Evolutionary conservation across 371 early-diverging fungal species (phyloP), one percentile per base, ranked within the genome.

Genomic region (Saksenaea vasiformis): DNA sequence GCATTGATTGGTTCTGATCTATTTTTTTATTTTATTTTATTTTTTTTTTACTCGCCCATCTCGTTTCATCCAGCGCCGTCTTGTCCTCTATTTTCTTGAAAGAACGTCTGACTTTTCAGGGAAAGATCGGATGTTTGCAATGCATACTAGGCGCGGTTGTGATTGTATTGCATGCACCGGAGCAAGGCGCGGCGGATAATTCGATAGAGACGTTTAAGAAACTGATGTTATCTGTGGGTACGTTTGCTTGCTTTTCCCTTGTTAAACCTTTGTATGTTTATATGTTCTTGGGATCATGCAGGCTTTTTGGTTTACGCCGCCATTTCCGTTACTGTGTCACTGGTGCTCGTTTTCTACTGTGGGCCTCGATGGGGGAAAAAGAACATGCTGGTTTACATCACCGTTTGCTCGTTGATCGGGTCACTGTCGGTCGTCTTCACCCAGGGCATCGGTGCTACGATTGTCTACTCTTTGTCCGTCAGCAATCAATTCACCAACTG

Each of bases 361-460:
- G 95, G 89, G 9, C 95, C 96, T 39, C 79, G 80, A 60, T 91
- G 90, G 74, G 98, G 98, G 36, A 90, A 90, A 67, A 79, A 74
- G 47, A 92, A 91, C 75, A 88, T 94, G 81, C 62, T 95, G 2
- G 90, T 95, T 0, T 97, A 95, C 63, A 86, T 97, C 56, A 72
- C 85, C 9, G 85, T 95, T 31, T 93, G 94, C 67, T 94, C 96
- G 0, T 68, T 95, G 26, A 90, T 92, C 43, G 98, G 96, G 13
- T 95, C 89, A 19, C 81, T 98, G 37, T 94, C 96, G 0, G 97
- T 98, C 3, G 93, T 95, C 9, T 93, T 93, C 7, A 92, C 91
- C 19, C 96, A 97, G 78, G 95, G 93, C 1, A 81, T 97, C 51
- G 97, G 95, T n/a, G 87, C 91, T 11, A 94, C 98, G 7, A 85